phyloP scores from a whole-genome alignment of 306 rosid genomes.

The barrel medic (Medicago truncatula) region DNA sequence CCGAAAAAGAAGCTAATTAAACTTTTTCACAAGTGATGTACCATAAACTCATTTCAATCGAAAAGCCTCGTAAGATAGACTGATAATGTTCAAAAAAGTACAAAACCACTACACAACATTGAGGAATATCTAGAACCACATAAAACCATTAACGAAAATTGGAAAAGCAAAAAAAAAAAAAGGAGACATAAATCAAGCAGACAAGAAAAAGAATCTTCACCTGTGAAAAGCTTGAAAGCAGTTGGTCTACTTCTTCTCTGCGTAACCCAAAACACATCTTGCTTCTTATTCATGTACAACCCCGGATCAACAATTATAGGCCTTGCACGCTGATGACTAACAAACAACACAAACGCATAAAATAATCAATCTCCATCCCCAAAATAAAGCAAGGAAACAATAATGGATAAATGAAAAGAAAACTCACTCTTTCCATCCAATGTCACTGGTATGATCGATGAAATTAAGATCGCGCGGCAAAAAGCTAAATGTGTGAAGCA shows the following conservation, averaged over 20 bases:
- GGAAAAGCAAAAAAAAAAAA: neutral
- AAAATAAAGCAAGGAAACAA: neutral
- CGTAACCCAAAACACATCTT: conserved; percentile 94
- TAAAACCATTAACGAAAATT: neutral
- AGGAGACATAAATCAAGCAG: conserved; percentile 19
- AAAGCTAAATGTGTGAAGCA: conserved; percentile 87
- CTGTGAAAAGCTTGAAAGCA: conserved; percentile 97
- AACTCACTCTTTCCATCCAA: conserved; percentile 99
- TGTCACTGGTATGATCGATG: conserved; percentile 94
- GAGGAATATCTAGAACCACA: neutral
- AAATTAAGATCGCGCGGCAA: conserved; percentile 95
- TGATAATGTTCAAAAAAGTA: neutral
- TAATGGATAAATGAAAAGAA: neutral
- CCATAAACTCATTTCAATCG: neutral
- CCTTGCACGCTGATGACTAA: conserved; percentile 84
- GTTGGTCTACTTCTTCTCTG: conserved; percentile 96
- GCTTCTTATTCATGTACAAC: conserved; percentile 82
- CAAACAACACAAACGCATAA: conserved; percentile 22
- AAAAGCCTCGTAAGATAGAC: neutral
- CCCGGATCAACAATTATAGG: conserved; percentile 96
- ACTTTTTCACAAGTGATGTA: neutral
- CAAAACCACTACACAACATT: conserved; percentile 35
- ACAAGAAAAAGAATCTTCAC: conserved; percentile 46
- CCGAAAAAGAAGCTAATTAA: neutral
- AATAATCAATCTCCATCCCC: conserved; percentile 21